A percentile compares a stretch with the other conserved stretches of the same genome.
These are phyloP conservation scores for Agastache rugosa DNA, from an alignment of 257 asterid genomes.

Conservation along the genomic window DNA sequence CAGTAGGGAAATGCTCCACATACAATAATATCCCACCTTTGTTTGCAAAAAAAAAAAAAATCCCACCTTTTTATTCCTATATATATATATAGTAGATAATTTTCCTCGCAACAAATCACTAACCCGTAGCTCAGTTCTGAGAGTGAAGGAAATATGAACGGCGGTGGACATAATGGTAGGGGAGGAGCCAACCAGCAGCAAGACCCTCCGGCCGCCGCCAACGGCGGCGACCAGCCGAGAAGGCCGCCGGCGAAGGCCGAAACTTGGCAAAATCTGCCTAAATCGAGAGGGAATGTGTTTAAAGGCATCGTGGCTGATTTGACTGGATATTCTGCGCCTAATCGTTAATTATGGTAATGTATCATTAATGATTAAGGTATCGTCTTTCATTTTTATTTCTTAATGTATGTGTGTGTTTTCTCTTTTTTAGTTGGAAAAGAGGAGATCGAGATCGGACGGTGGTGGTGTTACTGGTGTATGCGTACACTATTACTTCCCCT, in stretches of 20 bases:
- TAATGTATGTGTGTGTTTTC: too few species aligned
- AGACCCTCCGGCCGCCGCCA: conserved; percentile 1
- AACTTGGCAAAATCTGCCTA: background rate
- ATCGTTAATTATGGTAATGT: background rate
- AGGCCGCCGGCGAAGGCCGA: background rate
- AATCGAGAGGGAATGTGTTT: background rate
- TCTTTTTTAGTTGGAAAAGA: too few species aligned
- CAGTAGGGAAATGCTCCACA: background rate
- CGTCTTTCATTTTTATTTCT: too few species aligned
- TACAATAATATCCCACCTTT: background rate
- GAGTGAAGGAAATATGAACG: conserved; percentile 27
- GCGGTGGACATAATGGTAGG: background rate
- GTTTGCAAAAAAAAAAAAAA: too few species aligned
- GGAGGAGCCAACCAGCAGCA: conserved; percentile 16
- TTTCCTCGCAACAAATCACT: background rate
- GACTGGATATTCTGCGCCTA: background rate
- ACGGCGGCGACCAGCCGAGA: background rate
- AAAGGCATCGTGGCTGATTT: background rate
- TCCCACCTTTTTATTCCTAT: too few species aligned
- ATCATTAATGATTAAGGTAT: too few species aligned
- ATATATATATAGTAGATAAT: too few species aligned
- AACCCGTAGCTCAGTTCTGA: background rate
- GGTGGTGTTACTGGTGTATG: too few species aligned
- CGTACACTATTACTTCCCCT: too few species aligned
- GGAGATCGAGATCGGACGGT: too few species aligned